Evolutionary conservation across 108 stramenopile genomes (phyloP).

Genomic region (Chaetoceros muelleri): DNA sequence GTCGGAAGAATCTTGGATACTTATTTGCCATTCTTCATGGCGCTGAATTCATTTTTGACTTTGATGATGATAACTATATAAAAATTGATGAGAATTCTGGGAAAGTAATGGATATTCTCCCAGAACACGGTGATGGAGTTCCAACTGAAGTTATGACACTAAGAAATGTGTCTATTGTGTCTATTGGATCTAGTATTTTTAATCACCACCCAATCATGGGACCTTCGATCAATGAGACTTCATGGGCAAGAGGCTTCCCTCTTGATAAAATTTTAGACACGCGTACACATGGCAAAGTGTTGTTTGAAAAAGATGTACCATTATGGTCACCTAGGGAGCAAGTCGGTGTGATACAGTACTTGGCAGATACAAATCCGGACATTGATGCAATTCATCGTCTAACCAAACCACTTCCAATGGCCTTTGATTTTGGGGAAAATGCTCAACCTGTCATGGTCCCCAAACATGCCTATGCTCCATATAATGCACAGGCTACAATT

Average conservation of each 20-base stretch:
- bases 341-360: constrained; percentile 37
- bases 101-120: constrained; percentile 4
- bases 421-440: constrained; percentile 8
- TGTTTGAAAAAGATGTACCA: not conserved
- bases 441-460: constrained; percentile 8
- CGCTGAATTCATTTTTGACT: constrained; percentile 39
- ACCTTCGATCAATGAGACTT: constrained; percentile 4
- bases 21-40: constrained; percentile 39
- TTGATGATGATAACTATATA: constrained; percentile 52
- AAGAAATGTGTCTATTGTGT: not conserved
- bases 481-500: constrained; percentile 58
- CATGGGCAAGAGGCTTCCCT: constrained; percentile 56
- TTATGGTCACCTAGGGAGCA: not conserved
- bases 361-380: constrained; percentile 44
- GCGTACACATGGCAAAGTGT: constrained; percentile 2
- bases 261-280: constrained; percentile 12
- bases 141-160: not conserved
- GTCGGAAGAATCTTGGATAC: constrained; percentile 53
- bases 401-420: constrained; percentile 20
- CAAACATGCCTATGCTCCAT: constrained; percentile 19
- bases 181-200: constrained; percentile 3
- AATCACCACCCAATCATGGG: constrained; percentile 44
- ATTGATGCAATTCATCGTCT: constrained; percentile 54
- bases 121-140: not conserved
- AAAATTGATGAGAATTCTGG: not conserved